Evolutionary conservation across 208 protist species (phyloP), one percentile per base, ranked within the genome.

Genomic region (Trypanosoma melophagium): DNA sequence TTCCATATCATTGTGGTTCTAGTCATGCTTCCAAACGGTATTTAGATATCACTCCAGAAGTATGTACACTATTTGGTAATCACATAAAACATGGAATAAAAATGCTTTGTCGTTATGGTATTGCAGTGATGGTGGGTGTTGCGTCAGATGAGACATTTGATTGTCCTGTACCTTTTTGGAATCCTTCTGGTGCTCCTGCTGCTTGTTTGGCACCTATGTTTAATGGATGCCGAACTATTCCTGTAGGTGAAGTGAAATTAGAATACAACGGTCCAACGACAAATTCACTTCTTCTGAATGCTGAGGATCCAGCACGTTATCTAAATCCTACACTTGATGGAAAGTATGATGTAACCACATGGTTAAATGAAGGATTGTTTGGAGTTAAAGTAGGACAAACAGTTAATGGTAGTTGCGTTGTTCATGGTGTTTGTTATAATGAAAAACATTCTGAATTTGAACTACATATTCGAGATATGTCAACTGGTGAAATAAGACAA

Each of bases 1-100:
- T 95, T 57, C 85, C 90, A 0, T 95, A 95, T 54, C 90, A 95
- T 60, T 89, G 76, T 61, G 90, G 90, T 21, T 72, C 69, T 17
- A 68, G 54, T 49, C 90, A 95, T 41, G 86, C 90, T 2, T 66
- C 60, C 12, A 86, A 87, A 68, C 79, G 71, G 5, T 95, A 89
- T 72, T 81, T 89, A 58, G 90, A 95, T 69, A 80, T 86, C 28
- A 75, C 79, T n/a, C 47, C 42, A 13, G 84, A 93, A 40, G 71
- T 71, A 16, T 76, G 64, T 50, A 38, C 38, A 13, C 56, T 72
- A 50, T 83, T 85, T 66, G 73, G 66, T 10, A 60, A 40, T 25
- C 45, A 64, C 12, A 66, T 76, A 51, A 75, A 42, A 21, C 90
- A 95, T 63, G 87, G 90, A 2, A 58, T 55, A 10, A 93, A 94